These are phyloP conservation scores for Globisporangium echinulatum DNA, from an alignment of 352 stramenopile species.

Conservation along the genomic window DNA sequence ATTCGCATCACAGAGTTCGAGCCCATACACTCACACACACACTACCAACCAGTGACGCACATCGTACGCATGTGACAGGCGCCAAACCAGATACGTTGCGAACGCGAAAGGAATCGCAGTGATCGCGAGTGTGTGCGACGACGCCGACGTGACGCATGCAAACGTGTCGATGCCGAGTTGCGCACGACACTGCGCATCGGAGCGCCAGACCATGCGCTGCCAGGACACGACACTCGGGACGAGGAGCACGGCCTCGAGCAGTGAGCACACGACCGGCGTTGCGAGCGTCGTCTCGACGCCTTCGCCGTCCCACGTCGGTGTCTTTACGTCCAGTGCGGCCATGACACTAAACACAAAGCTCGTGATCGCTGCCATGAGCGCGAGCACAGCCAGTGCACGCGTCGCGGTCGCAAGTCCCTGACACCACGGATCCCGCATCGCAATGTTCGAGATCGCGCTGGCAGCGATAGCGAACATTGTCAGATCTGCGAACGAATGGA, in stretches of 20 bases:
- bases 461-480: too few species aligned
- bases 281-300: constrained; percentile 54
- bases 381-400: constrained; percentile 40
- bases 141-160: constrained; percentile 39
- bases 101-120: constrained; percentile 34
- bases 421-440: constrained; percentile 59
- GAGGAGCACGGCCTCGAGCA: constrained; percentile 35
- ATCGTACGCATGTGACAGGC: constrained; percentile 50
- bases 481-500: too few species aligned
- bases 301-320: constrained; percentile 67
- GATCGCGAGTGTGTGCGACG: constrained; percentile 31
- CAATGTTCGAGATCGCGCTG: constrained; percentile 31
- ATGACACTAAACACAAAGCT: constrained; percentile 53
- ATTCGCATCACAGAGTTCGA: not conserved
- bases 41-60: constrained; percentile 19
- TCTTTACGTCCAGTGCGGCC: constrained; percentile 46
- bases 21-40: not conserved
- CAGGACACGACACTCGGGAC: constrained; percentile 50
- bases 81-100: constrained; percentile 50
- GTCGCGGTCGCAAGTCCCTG: constrained; percentile 36
- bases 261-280: constrained; percentile 39
- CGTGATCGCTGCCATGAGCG: constrained; percentile 43
- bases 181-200: constrained; percentile 37
- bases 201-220: constrained; percentile 43
- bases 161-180: constrained; percentile 48